Percentiles rank a stretch among this genome's conserved stretches.
Evolutionary conservation across 352 stramenopile genomes (phyloP).

Genomic region (Phytophthora foliorum): DNA sequence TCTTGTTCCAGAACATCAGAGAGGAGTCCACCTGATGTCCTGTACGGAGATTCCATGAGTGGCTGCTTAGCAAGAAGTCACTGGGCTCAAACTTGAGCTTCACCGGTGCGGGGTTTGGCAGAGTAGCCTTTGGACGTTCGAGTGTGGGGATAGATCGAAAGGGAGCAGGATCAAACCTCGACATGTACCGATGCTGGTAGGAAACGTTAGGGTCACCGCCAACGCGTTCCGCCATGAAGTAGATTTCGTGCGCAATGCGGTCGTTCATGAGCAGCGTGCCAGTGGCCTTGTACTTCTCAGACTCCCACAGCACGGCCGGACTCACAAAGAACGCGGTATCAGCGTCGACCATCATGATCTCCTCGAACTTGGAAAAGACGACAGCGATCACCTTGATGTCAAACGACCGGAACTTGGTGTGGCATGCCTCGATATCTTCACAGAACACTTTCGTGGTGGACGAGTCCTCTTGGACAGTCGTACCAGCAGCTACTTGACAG

Average conservation of each 20-base stretch:
- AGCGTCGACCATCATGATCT: conserved; percentile 63
- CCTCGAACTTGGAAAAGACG: conserved; percentile 51
- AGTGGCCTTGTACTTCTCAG: conserved; percentile 33
- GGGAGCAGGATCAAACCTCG: conserved; percentile 44
- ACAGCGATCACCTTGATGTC: conserved; percentile 46
- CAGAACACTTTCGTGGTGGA: conserved; percentile 45
- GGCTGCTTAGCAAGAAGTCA: conserved; percentile 43
- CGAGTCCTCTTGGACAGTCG: background rate
- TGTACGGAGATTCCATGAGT: conserved; percentile 58
- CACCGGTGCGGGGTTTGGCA: conserved; percentile 24
- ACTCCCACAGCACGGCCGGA: conserved; percentile 44
- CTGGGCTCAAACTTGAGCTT: conserved; percentile 42
- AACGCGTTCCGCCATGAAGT: conserved; percentile 39
- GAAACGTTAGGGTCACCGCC: conserved; percentile 24
- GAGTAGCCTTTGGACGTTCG: conserved; percentile 29
- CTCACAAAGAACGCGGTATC: conserved; percentile 54
- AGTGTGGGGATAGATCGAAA: conserved; percentile 40
- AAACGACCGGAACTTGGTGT: conserved; percentile 43
- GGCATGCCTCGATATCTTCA: conserved; percentile 28
- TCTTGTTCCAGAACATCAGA: conserved; percentile 65
- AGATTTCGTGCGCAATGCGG: conserved; percentile 43
- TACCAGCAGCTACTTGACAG: conserved; percentile 22
- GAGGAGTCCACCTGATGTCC: conserved; percentile 68
- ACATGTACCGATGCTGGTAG: conserved; percentile 44
- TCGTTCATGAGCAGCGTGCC: conserved; percentile 65